Conservation (phyloP, 345 rosid genomes). For the Eucalyptus polyanthemos region DNA sequence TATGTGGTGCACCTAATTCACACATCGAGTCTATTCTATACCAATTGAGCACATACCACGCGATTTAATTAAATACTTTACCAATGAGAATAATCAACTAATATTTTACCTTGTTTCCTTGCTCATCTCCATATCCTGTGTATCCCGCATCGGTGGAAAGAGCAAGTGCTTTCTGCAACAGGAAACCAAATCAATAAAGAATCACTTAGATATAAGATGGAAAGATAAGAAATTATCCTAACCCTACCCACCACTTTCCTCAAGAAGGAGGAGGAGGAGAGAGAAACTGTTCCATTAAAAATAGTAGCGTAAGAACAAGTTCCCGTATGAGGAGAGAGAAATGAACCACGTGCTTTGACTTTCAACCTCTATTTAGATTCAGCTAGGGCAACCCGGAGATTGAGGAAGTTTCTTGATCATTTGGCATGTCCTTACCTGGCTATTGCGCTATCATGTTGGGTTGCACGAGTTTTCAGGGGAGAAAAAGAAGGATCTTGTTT, state of each 20-base stretch:
- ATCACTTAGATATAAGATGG: neutral
- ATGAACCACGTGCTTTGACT: neutral
- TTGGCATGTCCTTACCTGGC: neutral
- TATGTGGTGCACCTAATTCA: neutral
- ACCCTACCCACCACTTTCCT: neutral
- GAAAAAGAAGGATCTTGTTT: neutral
- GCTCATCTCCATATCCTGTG: conserved; percentile 53
- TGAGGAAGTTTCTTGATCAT: neutral
- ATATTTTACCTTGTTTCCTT: conserved; percentile 40
- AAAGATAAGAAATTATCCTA: neutral
- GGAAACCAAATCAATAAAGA: neutral
- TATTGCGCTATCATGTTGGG: neutral
- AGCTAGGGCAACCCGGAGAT: neutral
- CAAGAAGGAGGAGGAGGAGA: neutral
- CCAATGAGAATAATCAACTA: neutral
- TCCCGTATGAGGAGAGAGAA: neutral
- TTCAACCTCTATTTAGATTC: neutral
- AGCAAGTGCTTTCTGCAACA: conserved; percentile 36
- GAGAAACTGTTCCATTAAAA: neutral
- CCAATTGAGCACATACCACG: neutral
- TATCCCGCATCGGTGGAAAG: conserved; percentile 48
- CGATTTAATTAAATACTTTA: neutral
- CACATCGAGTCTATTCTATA: neutral
- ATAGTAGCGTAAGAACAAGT: neutral
- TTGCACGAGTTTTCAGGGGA: neutral